A percentile compares a stretch with the other conserved stretches of the same genome.
Conservation (phyloP, 139 green algal species). For the Ettlia oleoabundans region DNA sequence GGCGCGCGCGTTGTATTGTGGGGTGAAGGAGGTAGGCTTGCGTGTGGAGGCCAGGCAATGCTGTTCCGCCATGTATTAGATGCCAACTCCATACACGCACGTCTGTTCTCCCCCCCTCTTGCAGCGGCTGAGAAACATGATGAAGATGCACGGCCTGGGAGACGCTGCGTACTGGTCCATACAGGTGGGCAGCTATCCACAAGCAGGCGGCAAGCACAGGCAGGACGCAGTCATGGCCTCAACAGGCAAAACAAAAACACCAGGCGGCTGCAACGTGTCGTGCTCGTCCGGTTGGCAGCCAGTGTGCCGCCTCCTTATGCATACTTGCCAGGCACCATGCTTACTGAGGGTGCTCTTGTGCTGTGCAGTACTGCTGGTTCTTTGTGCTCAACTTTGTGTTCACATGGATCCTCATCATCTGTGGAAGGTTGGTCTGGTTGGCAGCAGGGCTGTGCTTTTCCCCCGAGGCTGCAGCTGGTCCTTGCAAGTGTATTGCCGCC, state of each 20-base stretch:
- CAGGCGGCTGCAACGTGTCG: not conserved
- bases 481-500: too few species aligned
- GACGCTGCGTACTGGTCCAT: slow-evolving; percentile 63
- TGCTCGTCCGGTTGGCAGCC: not conserved
- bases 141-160: slow-evolving; percentile 95
- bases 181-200: not conserved
- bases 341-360: too few species aligned
- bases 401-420: slow-evolving; percentile 81
- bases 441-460: too few species aligned
- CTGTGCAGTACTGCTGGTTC: slow-evolving; percentile 85
- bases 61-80: too few species aligned
- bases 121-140: slow-evolving; percentile 87
- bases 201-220: not conserved
- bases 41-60: too few species aligned
- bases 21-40: too few species aligned
- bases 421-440: too few species aligned
- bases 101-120: too few species aligned
- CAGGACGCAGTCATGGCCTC: not conserved
- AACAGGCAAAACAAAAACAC: too few species aligned
- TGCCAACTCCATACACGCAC: too few species aligned
- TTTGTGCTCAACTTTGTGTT: slow-evolving; percentile 80
- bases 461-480: too few species aligned
- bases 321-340: not conserved
- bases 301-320: not conserved
- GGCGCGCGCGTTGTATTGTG: too few species aligned